Conservation (phyloP, 495 filamentous ascomycete species). For the Viridothelium virens region DNA sequence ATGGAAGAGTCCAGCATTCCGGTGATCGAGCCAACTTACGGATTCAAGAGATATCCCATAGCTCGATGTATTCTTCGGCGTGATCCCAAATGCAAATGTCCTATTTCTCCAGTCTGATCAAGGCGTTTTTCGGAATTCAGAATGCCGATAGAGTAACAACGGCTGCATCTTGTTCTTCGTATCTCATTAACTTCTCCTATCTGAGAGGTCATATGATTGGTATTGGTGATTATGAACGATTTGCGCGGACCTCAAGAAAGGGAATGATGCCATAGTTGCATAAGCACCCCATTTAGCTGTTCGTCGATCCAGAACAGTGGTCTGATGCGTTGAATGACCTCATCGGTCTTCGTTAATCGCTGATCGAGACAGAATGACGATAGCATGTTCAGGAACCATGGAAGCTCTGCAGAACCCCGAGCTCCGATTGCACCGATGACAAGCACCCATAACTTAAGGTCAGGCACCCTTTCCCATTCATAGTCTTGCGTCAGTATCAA, state of each 20-base stretch:
- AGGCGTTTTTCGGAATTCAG: no score
- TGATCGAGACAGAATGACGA: conserved; percentile 23
- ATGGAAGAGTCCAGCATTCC: no score
- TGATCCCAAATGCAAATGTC: no score
- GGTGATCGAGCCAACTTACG: no score
- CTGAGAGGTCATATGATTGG: not conserved
- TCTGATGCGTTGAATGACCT: conserved; percentile 21
- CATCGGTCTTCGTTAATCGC: conserved; percentile 13
- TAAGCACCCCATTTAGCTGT: not conserved
- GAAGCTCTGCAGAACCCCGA: conserved; percentile 18
- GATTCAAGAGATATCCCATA: no score
- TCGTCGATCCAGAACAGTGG: conserved; percentile 23
- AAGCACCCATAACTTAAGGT: conserved; percentile 27
- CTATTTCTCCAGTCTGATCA: no score
- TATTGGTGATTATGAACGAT: not conserved
- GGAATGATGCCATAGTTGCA: not conserved
- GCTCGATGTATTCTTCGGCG: no score
- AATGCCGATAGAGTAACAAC: no score
- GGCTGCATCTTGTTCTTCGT: no score
- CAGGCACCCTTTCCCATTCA: conserved; percentile 23
- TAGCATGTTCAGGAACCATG: conserved; percentile 23
- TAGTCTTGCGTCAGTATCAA: conserved; percentile 18
- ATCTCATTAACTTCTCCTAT: not conserved
- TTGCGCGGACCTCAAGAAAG: not conserved
- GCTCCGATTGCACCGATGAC: conserved; percentile 26